Conservation (phyloP, 305 asterid species). For the Fraxinus xanthoxyloides region DNA sequence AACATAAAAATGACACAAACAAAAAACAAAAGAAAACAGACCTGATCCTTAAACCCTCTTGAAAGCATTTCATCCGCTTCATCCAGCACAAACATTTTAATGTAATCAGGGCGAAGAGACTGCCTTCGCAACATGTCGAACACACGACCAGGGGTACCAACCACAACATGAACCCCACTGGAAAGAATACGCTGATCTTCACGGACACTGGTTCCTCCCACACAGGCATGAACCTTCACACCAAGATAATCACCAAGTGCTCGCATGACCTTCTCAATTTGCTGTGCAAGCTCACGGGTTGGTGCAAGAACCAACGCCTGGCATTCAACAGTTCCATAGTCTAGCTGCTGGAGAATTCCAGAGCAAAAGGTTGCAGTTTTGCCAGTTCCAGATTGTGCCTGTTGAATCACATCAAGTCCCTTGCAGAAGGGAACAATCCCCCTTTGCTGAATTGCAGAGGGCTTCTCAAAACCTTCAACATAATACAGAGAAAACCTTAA, state of each 20-base stretch:
- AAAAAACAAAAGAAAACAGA: background rate
- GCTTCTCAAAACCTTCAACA: conserved; percentile 28
- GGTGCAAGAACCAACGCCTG: conserved; percentile 33
- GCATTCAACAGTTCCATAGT: conserved; percentile 16
- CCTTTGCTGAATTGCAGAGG: conserved; percentile 29
- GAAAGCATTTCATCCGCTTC: conserved; percentile 24
- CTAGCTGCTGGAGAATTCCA: conserved; percentile 25
- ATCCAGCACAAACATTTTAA: conserved; percentile 22
- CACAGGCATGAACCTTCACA: conserved; percentile 28
- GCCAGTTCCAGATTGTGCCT: conserved; percentile 30
- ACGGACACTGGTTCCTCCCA: conserved; percentile 21
- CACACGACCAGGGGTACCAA: conserved; percentile 23
- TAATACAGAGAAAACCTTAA: background rate
- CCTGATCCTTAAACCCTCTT: conserved; percentile 22
- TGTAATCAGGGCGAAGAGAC: conserved; percentile 21
- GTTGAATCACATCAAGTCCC: conserved; percentile 29
- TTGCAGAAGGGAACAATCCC: conserved; percentile 31
- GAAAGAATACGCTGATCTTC: conserved; percentile 22
- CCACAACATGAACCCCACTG: conserved; percentile 22
- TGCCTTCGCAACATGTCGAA: conserved; percentile 22
- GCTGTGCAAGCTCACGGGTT: conserved; percentile 29
- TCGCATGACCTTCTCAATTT: conserved; percentile 29
- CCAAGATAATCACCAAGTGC: conserved; percentile 26
- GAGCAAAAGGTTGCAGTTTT: conserved; percentile 33
- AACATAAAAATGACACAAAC: background rate